phyloP scores from a whole-genome alignment of 768 basidiomycete species.

The Tulasnella sp. region DNA sequence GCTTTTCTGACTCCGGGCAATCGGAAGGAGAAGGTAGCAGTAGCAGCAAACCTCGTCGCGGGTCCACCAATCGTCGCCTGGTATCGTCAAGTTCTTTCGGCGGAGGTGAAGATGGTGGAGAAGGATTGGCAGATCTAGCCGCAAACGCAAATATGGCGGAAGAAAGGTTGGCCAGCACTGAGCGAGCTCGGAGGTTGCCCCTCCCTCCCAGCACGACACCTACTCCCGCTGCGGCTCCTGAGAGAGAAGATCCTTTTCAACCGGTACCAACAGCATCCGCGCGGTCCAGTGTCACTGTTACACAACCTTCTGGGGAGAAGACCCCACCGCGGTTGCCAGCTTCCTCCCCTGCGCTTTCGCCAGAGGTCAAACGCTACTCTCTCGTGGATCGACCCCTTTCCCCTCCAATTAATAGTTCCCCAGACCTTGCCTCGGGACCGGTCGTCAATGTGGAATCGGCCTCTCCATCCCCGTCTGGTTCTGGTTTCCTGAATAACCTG shows the following conservation, averaged over 20 bases:
- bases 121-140: slow-evolving; percentile 6
- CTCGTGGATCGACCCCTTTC: slow-evolving; percentile 59
- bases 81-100: background rate
- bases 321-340: slow-evolving; percentile 5
- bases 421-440: background rate
- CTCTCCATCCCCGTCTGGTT: slow-evolving; percentile 28
- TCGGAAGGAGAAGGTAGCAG: slow-evolving; percentile 10
- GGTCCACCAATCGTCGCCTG: slow-evolving; percentile 26
- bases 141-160: slow-evolving; percentile 1
- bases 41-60: slow-evolving; percentile 35
- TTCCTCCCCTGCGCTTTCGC: slow-evolving; percentile 36
- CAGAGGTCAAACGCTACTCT: slow-evolving; percentile 68
- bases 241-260: background rate
- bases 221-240: background rate
- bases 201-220: background rate
- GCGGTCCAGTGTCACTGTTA: background rate
- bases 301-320: background rate
- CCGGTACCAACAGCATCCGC: background rate
- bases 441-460: slow-evolving; percentile 23
- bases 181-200: background rate
- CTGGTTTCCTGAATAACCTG: background rate
- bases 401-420: background rate
- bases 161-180: background rate
- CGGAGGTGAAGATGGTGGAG: background rate
- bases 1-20: background rate